Conservation (phyloP, 129 eudicot genomes). For the Logfia minima region DNA sequence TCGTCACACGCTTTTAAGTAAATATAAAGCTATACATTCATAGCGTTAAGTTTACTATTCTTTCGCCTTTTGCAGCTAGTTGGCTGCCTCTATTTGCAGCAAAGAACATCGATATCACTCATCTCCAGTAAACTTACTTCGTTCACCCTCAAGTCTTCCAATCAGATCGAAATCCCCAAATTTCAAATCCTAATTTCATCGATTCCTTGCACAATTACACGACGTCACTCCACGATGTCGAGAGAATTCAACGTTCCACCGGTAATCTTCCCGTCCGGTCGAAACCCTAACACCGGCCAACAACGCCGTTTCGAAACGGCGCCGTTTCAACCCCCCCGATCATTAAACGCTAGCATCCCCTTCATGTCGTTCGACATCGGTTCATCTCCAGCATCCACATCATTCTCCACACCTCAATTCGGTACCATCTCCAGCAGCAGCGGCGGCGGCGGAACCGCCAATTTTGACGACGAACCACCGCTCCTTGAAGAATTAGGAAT, state of each 20-base stretch:
- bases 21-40: too few relatives aligned
- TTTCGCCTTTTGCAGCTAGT: too few relatives aligned
- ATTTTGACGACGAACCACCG: constrained; percentile 89
- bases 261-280: constrained; percentile 74
- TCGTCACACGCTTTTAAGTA: too few relatives aligned
- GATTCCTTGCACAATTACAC: too few relatives aligned
- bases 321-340: constrained; percentile 67
- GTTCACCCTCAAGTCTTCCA: too few relatives aligned
- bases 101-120: too few relatives aligned
- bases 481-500: constrained; percentile 85
- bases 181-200: not conserved
- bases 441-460: constrained; percentile 36
- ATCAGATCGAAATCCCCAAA: not conserved
- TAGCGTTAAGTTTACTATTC: too few relatives aligned
- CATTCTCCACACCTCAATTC: constrained; percentile 61
- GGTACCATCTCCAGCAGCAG: constrained; percentile 33
- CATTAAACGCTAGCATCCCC: constrained; percentile 56
- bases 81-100: too few relatives aligned
- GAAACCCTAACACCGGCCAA: constrained; percentile 50
- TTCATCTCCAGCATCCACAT: constrained; percentile 65
- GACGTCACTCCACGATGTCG: constrained; percentile 37
- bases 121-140: too few relatives aligned
- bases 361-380: constrained; percentile 82
- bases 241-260: constrained; percentile 80
- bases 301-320: constrained; percentile 69